Evolutionary conservation across 768 basidiomycete genomes (phyloP), one percentile per base, ranked within the genome.

Genomic region (Psilocybe azurescens): DNA sequence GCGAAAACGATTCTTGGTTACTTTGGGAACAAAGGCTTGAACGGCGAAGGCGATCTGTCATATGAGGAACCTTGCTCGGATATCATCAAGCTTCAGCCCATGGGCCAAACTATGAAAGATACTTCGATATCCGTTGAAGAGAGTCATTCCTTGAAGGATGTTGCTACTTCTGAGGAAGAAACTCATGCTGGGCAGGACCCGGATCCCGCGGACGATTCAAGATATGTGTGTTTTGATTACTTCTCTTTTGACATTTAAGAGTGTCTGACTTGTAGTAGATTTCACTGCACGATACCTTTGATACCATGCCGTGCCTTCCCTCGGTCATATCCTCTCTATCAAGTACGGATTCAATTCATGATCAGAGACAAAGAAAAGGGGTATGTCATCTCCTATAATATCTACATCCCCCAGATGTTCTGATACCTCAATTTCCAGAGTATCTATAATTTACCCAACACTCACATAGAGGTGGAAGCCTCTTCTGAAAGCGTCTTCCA

Each of bases 361-460:
- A 24, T 24, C 24, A 36, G 14, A 39, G 56, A 36, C 53, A 58
- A 3, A 56, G 55, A 29, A 46, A 36, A 30, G 61, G 53, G 24
- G 72, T 71, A 62, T 53, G 62, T 57, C 3, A 39, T 53, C n/a
- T 16, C 32, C 24, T 18, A 36, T 36, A 24, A 24, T 39, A 5
- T 53, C 13, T 18, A 13, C 46, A 28, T 29, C 1, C 18, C 10
- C 29, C 8, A 49, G 44, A 32, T 20, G 18, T 28, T 20, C 24
- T 39, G 3, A 55, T 56, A 20, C 9, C 10, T 46, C 3, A 18
- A 11, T 41, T 24, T 20, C 8, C 53, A 76, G 75, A 71, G 67
- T 33, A 61, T 77, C 8, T 77, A 74, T 60, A 73, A 58, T 36
- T 67, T 74, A 7, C 74, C 74, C 0, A 73, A 74, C 56, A 64